Evolutionary conservation across 805 yeast species (phyloP).

Genomic region (Metschnikowia sp.): DNA sequence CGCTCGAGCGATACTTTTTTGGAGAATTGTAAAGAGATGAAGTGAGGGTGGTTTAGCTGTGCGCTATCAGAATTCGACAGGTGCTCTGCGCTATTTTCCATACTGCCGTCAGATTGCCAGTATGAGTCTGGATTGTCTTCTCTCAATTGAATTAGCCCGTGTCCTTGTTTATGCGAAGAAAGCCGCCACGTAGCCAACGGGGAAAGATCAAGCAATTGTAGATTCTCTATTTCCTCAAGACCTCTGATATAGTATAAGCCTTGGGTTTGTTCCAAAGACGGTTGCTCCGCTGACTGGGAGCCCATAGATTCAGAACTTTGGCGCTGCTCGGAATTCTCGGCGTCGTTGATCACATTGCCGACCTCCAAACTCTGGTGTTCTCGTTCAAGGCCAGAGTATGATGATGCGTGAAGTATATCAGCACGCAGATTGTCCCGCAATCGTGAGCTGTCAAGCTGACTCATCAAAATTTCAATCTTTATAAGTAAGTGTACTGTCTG

Average conservation of each 20-base stretch:
- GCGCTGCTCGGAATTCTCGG: slow-evolving; percentile 5
- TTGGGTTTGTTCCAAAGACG: slow-evolving; percentile 39
- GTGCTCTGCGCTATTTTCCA: slow-evolving; percentile 26
- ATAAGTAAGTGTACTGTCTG: too few relatives aligned
- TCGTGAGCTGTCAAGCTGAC: slow-evolving; percentile 1
- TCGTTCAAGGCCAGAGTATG: slow-evolving; percentile 4
- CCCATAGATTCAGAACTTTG: slow-evolving; percentile 7
- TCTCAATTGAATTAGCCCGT: slow-evolving; percentile 66
- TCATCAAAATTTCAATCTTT: neutral
- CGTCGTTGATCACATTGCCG: slow-evolving; percentile 1
- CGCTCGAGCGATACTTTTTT: slow-evolving; percentile 68
- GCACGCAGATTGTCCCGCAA: slow-evolving; percentile 4
- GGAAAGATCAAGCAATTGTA: slow-evolving; percentile 71
- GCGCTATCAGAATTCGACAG: slow-evolving; percentile 26
- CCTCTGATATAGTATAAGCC: slow-evolving; percentile 44
- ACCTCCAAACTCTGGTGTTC: neutral
- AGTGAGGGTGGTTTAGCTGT: slow-evolving; percentile 70
- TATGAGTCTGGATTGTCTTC: slow-evolving; percentile 68
- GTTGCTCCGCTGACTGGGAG: slow-evolving; percentile 19
- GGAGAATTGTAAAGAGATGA: slow-evolving; percentile 72
- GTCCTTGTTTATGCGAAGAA: slow-evolving; percentile 71
- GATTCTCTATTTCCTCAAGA: slow-evolving; percentile 50
- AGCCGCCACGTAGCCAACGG: slow-evolving; percentile 81
- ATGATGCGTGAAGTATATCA: slow-evolving; percentile 5
- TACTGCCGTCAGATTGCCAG: slow-evolving; percentile 93